These are phyloP conservation scores for Nymphaea thermarum DNA, from an alignment of 164 flowering plant species.

Conservation along the genomic window DNA sequence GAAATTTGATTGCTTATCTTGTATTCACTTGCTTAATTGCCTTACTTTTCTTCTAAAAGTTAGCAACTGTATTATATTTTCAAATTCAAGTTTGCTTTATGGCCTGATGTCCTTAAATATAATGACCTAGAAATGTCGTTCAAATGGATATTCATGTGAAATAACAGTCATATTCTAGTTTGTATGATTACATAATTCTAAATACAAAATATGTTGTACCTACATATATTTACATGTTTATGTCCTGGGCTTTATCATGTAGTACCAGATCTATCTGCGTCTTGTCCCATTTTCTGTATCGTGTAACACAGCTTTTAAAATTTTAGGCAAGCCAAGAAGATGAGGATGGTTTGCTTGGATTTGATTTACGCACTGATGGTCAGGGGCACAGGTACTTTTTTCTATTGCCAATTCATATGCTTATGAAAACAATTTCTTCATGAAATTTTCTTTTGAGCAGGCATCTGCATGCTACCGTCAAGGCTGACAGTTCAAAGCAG, in stretches of 20 bases:
- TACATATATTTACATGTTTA: background rate
- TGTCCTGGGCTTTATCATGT: background rate
- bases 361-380: slow-evolving; percentile 88
- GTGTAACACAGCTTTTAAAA: background rate
- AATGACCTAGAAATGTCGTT: too few species aligned
- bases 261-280: background rate
- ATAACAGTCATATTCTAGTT: too few species aligned
- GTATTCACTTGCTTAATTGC: too few species aligned
- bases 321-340: slow-evolving; percentile 68
- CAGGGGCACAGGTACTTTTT: slow-evolving; percentile 56
- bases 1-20: too few species aligned
- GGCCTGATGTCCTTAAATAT: too few species aligned
- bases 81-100: too few species aligned
- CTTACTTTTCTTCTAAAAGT: too few species aligned
- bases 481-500: slow-evolving; percentile 29
- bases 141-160: too few species aligned
- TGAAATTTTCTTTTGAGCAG: slow-evolving; percentile 22
- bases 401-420: background rate
- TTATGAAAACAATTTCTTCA: background rate
- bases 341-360: slow-evolving; percentile 75
- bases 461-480: slow-evolving; percentile 54
- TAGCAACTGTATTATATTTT: too few species aligned
- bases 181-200: too few species aligned
- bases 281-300: too few species aligned
- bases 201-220: too few species aligned